Evolutionary conservation across 2,329 filamentous ascomycete genomes (phyloP).

Genomic region (Eurotiales sp.): DNA sequence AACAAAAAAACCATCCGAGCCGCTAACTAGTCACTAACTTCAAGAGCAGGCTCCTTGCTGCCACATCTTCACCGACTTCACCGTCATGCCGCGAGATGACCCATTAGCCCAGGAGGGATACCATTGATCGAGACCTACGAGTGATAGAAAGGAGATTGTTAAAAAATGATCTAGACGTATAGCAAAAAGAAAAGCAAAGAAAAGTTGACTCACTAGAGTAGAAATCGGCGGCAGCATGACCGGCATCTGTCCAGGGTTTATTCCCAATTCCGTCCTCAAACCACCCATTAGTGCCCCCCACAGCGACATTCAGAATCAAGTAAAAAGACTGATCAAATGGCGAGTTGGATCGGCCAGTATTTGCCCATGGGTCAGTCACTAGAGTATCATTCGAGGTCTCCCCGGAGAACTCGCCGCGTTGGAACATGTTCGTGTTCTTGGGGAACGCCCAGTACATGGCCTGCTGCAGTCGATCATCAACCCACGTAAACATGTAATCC

Average conservation of each 20-base stretch:
- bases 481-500: conserved; percentile 53
- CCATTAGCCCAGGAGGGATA: conserved; percentile 47
- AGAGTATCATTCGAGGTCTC: conserved; percentile 42
- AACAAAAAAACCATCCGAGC: not conserved
- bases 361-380: conserved; percentile 44
- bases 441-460: conserved; percentile 27
- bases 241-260: conserved; percentile 48
- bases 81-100: conserved; percentile 44
- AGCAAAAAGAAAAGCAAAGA: not conserved
- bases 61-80: conserved; percentile 49
- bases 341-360: conserved; percentile 40
- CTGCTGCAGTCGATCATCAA: conserved; percentile 43
- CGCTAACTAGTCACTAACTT: not conserved
- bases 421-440: conserved; percentile 28
- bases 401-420: conserved; percentile 40
- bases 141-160: conserved; percentile 8
- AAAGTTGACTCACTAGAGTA: conserved; percentile 30
- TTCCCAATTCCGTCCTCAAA: conserved; percentile 44
- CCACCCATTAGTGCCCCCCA: conserved; percentile 49
- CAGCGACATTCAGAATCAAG: conserved; percentile 51
- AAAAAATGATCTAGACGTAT: not conserved
- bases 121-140: conserved; percentile 32
- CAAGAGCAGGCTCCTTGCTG: conserved; percentile 31
- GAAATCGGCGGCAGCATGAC: conserved; percentile 38
- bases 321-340: conserved; percentile 54